Percentiles rank a stretch among this genome's conserved stretches.
Conservation (phyloP, 2,329 filamentous ascomycete species). For the Monosporascus cannonballus region DNA sequence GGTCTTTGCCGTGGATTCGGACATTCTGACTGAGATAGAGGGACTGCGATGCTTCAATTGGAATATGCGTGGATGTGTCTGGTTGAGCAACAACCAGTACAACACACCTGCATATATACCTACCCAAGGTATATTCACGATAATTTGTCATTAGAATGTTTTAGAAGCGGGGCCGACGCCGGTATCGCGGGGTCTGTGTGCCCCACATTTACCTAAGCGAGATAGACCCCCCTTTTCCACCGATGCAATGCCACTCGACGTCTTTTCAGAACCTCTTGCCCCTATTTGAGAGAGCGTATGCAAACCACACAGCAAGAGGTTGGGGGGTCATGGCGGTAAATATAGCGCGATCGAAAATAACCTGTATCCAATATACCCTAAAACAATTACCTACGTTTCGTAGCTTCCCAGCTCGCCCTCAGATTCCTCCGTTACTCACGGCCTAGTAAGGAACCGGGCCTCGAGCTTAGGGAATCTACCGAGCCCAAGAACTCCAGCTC, state of each 20-base stretch:
- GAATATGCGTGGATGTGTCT: too few relatives aligned
- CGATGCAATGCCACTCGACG: too few relatives aligned
- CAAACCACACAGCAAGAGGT: too few relatives aligned
- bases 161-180: neutral
- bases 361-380: neutral
- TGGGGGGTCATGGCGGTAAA: too few relatives aligned
- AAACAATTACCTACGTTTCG: neutral
- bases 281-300: too few relatives aligned
- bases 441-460: neutral
- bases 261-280: too few relatives aligned
- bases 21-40: neutral
- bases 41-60: neutral
- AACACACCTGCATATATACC: too few relatives aligned
- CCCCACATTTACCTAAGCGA: neutral
- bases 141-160: neutral
- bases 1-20: neutral
- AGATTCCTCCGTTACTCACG: neutral
- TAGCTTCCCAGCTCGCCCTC: neutral
- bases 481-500: neutral
- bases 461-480: neutral
- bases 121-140: neutral
- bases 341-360: neutral
- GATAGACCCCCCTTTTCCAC: neutral
- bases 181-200: neutral
- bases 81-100: too few relatives aligned